Conservation (phyloP, 78 protist species). For the Pelomyxa schiedti region DNA sequence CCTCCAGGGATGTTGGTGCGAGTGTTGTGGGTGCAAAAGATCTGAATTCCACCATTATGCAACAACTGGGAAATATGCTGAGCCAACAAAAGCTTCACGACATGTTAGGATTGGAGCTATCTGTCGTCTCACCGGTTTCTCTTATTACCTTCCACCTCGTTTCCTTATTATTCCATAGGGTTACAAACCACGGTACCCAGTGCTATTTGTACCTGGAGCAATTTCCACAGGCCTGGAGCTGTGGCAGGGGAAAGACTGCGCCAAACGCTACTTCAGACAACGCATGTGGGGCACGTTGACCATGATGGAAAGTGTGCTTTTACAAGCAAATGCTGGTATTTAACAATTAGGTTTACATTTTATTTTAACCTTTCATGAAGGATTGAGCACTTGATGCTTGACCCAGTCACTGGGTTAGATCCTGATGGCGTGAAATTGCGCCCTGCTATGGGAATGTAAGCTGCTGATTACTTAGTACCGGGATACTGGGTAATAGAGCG, state of each 20-base stretch:
- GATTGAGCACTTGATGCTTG: slow-evolving; percentile 22
- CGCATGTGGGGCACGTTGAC: slow-evolving; percentile 43
- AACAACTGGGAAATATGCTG: too few relatives aligned
- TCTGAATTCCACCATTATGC: too few relatives aligned
- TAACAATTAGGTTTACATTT: too few relatives aligned
- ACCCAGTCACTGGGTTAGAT: slow-evolving; percentile 25
- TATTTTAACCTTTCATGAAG: background rate
- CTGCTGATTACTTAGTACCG: slow-evolving; percentile 30
- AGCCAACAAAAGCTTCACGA: too few relatives aligned
- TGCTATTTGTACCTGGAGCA: slow-evolving; percentile 14
- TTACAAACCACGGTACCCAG: slow-evolving; percentile 4
- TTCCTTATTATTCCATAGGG: too few relatives aligned
- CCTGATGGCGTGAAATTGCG: slow-evolving; percentile 29
- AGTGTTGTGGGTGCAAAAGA: too few relatives aligned
- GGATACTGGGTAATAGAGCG: slow-evolving; percentile 43
- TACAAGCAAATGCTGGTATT: too few relatives aligned
- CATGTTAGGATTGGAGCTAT: too few relatives aligned
- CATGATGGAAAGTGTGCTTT: slow-evolving; percentile 15
- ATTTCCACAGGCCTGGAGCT: slow-evolving; percentile 34
- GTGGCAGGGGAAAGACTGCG: slow-evolving; percentile 36
- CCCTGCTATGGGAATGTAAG: slow-evolving; percentile 19
- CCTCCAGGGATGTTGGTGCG: too few relatives aligned
- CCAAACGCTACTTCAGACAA: slow-evolving; percentile 25
- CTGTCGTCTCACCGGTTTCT: too few relatives aligned
- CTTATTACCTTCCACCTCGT: too few relatives aligned